A percentile compares a stretch with the other conserved stretches of the same genome.
Evolutionary conservation across 2,329 filamentous ascomycete genomes (phyloP).

Genomic region (Colletotrichum sp.): DNA sequence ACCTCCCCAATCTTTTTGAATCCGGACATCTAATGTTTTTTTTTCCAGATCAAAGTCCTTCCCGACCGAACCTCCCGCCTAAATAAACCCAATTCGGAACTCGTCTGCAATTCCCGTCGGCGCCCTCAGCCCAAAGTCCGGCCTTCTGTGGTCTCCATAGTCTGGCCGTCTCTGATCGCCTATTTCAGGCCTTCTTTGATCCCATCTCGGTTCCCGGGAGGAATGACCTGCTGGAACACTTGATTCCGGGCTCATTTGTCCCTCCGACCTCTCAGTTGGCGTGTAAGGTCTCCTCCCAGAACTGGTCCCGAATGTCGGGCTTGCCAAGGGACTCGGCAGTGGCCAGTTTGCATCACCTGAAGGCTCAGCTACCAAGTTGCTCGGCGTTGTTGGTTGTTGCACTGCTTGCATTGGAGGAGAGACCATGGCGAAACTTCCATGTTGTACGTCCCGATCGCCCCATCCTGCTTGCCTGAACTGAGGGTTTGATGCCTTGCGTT

Average conservation of each 20-base stretch:
- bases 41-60: not conserved
- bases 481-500: conserved; percentile 15
- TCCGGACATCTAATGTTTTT: not conserved
- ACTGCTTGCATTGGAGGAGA: conserved; percentile 7
- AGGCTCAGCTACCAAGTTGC: not conserved
- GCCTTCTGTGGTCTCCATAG: not conserved
- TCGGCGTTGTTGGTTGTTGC: conserved; percentile 3
- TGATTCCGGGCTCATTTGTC: not conserved
- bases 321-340: conserved; percentile 14
- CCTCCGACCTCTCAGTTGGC: conserved; percentile 4
- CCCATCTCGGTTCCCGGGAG: not conserved
- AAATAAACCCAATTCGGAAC: conserved; percentile 22
- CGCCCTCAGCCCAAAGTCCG: conserved; percentile 20
- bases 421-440: conserved; percentile 6
- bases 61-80: not conserved
- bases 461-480: not conserved
- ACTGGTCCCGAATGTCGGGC: conserved; percentile 9
- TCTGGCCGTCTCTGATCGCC: not conserved
- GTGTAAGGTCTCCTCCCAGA: conserved; percentile 4
- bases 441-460: conserved; percentile 10
- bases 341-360: conserved; percentile 14
- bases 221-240: not conserved
- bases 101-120: conserved; percentile 23
- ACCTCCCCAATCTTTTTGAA: not conserved
- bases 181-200: not conserved